Percentiles rank a stretch among this genome's conserved stretches.
phyloP scores from a whole-genome alignment of 108 stramenopile species.

The Mayamaea pseudoterrestris region DNA sequence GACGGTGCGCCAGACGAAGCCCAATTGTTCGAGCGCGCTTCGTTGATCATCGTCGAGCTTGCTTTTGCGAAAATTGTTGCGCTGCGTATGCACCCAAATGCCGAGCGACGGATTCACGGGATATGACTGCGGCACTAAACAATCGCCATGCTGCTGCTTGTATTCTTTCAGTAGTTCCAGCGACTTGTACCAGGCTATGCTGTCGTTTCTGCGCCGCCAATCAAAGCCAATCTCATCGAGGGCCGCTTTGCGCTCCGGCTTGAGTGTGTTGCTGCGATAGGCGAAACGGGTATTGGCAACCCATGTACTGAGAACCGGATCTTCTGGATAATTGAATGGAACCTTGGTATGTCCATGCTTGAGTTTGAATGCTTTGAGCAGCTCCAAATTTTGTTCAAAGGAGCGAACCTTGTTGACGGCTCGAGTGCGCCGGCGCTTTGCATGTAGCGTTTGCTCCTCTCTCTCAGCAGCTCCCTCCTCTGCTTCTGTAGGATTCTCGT shows the following conservation, averaged over 20 bases:
- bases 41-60: slow-evolving; percentile 1
- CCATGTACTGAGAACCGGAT: slow-evolving; percentile 20
- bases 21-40: slow-evolving; percentile 2
- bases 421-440: too few species aligned
- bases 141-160: slow-evolving; percentile 4
- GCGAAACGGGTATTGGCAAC: slow-evolving; percentile 12
- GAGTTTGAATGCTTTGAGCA: slow-evolving; percentile 12
- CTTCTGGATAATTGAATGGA: slow-evolving; percentile 11
- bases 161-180: neutral
- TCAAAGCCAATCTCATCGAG: slow-evolving; percentile 12
- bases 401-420: too few species aligned
- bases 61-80: neutral
- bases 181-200: slow-evolving; percentile 1
- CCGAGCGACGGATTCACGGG: slow-evolving; percentile 1
- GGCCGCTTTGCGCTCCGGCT: neutral
- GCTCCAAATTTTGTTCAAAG: slow-evolving; percentile 7
- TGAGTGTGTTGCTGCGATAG: neutral
- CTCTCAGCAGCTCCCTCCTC: too few species aligned
- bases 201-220: slow-evolving; percentile 7
- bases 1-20: slow-evolving; percentile 5
- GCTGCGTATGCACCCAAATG: slow-evolving; percentile 2
- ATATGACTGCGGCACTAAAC: slow-evolving; percentile 1
- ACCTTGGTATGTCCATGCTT: slow-evolving; percentile 19
- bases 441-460: too few species aligned
- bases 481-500: too few species aligned